Base-by-base conservation (phyloP, 345 rosid species). In the Eucalyptus caleyi region DNA sequence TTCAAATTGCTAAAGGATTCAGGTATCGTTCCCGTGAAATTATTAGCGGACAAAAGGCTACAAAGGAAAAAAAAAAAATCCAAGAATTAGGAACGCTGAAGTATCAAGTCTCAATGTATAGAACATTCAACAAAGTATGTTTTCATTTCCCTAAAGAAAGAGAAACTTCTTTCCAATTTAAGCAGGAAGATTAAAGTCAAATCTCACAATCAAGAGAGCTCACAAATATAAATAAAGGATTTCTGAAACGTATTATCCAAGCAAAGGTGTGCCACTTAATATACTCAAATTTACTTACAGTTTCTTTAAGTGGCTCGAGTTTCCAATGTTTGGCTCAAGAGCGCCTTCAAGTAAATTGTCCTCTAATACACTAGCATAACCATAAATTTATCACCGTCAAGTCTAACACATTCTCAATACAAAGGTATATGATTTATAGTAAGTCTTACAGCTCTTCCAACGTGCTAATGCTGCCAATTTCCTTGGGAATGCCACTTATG, bases 321-420 rank as follows among this genome's bases (percentile, higher is more conserved):
- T 95, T 88, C 99, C 99, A 27, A 97, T 93, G 85, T 59, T 93
- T 56, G 90, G 88, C 88, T 95, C 97, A 82, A 97, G 93, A 86
- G 93, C n/a, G 56, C 99, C 99, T 24, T 80, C 90, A 27, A 97
- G 91, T 51, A 89, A 88, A 92, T 96, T 97, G 92, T 90, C 88
- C 87, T 96, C 98, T 91, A 97, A 67, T 89, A 92, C 86, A 91
- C 99, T 97, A 42, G n/a, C 54, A 88, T 49, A 30, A 34, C 5
- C 53, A 88, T 18, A 50, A 42, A 65, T 21, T 40, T 45, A 45
- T 37, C 18, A 80, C 1, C 0, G 5, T 51, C 26, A 54, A 3
- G 5, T 54, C 27, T 54, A 54, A 54, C 5, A 54, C 5, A 54
- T 54, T 54, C 26, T 44, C 34, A 27, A 59, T 21, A 47, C 7